Conservation (phyloP, 108 stramenopile species). For the Pseudonitzschia multiseries region DNA sequence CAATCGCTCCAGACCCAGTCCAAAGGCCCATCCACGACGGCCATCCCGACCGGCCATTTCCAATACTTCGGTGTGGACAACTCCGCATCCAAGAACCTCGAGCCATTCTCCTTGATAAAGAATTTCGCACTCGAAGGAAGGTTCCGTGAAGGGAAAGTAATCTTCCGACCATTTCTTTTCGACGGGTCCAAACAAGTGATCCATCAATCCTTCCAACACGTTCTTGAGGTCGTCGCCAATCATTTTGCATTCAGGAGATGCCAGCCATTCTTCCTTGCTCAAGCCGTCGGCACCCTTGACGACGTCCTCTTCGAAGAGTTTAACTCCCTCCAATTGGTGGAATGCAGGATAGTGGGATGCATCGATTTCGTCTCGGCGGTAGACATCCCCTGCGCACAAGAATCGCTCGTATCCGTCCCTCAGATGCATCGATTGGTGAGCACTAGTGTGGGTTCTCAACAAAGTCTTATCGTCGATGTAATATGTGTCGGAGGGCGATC, state of each 20-base stretch:
- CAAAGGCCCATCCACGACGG: constrained; percentile 91
- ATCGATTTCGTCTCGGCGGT: constrained; percentile 97
- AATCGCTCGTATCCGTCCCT: constrained; percentile 66
- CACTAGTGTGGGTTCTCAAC: constrained; percentile 92
- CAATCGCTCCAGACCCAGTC: constrained; percentile 93
- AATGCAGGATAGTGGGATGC: constrained; percentile 96
- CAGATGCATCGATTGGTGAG: constrained; percentile 88
- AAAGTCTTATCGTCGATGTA: constrained; percentile 73
- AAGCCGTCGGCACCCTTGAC: constrained; percentile 5
- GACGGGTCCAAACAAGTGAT: constrained; percentile 74
- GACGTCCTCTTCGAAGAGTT: constrained; percentile 56
- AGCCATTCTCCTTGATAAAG: constrained; percentile 92
- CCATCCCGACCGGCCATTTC: constrained; percentile 39
- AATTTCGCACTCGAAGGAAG: constrained; percentile 93
- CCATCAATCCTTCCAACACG: constrained; percentile 79
- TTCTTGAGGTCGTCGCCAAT: constrained; percentile 70
- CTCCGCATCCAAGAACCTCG: constrained; percentile 96
- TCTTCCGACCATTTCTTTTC: constrained; percentile 72
- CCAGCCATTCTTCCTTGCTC: constrained; percentile 25
- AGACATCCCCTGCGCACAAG: constrained; percentile 94
- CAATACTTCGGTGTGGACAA: constrained; percentile 69
- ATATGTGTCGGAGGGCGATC: constrained; percentile 89
- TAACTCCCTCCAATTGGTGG: constrained; percentile 99
- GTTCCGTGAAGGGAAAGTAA: constrained; percentile 98
- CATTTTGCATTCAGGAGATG: constrained; percentile 22